Conservation (phyloP, 345 rosid genomes). For the Brassica incana region DNA sequence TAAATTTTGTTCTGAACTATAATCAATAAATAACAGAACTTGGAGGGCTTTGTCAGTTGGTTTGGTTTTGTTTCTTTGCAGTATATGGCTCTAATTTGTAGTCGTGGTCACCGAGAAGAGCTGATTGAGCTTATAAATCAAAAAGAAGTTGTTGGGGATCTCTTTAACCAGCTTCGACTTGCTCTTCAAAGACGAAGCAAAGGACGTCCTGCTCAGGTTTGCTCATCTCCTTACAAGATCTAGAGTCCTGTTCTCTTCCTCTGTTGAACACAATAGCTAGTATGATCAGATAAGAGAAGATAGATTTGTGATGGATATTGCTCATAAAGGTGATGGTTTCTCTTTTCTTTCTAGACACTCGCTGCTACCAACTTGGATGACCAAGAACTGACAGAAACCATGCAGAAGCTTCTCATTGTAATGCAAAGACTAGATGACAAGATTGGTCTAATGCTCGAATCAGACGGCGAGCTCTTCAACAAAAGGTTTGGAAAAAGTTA, state of each 20-base stretch:
- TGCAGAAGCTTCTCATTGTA: conserved; percentile 87
- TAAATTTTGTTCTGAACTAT: not conserved
- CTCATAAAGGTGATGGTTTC: conserved; percentile 1
- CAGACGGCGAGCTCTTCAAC: conserved; percentile 48
- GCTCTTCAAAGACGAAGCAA: conserved; percentile 74
- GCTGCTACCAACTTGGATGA: conserved; percentile 88
- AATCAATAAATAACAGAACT: not conserved
- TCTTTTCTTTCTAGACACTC: conserved; percentile 58
- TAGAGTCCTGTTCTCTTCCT: not conserved
- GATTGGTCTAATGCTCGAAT: conserved; percentile 70
- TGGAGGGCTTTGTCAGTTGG: no score
- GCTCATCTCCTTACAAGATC: conserved; percentile 32
- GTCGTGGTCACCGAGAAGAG: conserved; percentile 63
- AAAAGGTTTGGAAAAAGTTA: conserved; percentile 75
- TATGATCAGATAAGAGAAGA: not conserved
- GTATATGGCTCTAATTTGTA: conserved; percentile 77
- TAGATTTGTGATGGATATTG: not conserved
- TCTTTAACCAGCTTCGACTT: conserved; percentile 88
- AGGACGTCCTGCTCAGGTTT: conserved; percentile 90
- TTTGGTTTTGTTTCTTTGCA: conserved; percentile 39
- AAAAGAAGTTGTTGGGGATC: conserved; percentile 89
- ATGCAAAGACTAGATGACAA: conserved; percentile 92
- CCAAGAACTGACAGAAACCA: conserved; percentile 82
- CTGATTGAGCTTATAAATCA: conserved; percentile 83
- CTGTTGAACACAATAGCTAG: not conserved